phyloP scores from a whole-genome alignment of 495 filamentous ascomycete genomes.

The Venustampulla echinocandica region DNA sequence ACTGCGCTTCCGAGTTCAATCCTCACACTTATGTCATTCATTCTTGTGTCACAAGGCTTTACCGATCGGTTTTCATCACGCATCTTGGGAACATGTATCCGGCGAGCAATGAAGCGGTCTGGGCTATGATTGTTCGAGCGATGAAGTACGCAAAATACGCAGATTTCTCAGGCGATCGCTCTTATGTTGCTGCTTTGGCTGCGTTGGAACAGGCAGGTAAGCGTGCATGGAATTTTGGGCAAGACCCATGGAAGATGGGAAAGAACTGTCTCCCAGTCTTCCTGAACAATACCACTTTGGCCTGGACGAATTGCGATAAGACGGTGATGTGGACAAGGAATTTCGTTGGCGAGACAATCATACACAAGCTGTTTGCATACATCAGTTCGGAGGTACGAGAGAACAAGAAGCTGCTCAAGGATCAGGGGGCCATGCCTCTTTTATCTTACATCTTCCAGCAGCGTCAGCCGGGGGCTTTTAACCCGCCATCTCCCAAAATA shows the following conservation, averaged over 20 bases:
- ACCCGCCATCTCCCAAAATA: neutral
- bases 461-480: neutral
- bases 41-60: neutral
- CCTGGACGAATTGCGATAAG: neutral
- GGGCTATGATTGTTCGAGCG: neutral
- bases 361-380: no score
- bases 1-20: neutral
- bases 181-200: neutral
- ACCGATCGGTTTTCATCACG: neutral
- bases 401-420: no score
- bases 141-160: neutral
- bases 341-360: no score
- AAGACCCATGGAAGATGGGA: neutral
- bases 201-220: neutral
- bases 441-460: neutral
- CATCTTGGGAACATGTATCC: neutral
- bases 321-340: no score
- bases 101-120: neutral
- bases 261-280: neutral
- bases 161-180: neutral
- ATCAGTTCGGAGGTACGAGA: no score
- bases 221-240: no score
- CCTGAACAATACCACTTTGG: neutral
- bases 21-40: constrained; percentile 6
- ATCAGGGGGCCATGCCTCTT: neutral